Percentiles rank a stretch among this genome's conserved stretches.
Conservation (phyloP, 176 grass and related monocot genomes). For the Tillandsia fasciculata region DNA sequence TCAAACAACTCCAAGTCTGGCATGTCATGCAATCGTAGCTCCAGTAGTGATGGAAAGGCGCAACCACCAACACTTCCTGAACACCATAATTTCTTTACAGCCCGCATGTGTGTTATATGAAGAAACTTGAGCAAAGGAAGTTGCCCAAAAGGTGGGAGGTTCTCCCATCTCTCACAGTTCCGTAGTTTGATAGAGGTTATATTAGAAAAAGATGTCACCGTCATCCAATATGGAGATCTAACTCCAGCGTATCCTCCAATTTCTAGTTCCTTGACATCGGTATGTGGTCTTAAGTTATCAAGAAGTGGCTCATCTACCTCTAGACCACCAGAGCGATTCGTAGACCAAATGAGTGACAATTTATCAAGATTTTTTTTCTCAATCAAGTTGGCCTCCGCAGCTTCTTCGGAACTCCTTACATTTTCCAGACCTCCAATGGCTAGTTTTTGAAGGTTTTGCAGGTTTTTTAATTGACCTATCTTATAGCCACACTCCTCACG, state of each 20-base stretch:
- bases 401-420: slow-evolving; percentile 13
- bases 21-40: slow-evolving; percentile 6
- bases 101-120: slow-evolving; percentile 7
- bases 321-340: neutral
- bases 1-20: too few species aligned
- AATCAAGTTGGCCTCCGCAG: slow-evolving; percentile 7
- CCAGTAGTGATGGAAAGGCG: slow-evolving; percentile 17
- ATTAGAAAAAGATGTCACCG: neutral
- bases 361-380: slow-evolving; percentile 18
- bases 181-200: slow-evolving; percentile 16
- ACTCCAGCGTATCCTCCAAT: slow-evolving; percentile 17
- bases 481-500: too few species aligned
- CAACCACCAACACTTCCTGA: neutral
- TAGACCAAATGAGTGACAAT: slow-evolving; percentile 16
- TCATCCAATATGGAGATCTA: slow-evolving; percentile 28
- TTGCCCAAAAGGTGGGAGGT: slow-evolving; percentile 26
- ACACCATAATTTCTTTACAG: slow-evolving; percentile 11
- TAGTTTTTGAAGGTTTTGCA: too few species aligned
- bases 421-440: too few species aligned
- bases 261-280: slow-evolving; percentile 8
- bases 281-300: slow-evolving; percentile 17
- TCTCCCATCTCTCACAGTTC: slow-evolving; percentile 13
- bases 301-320: slow-evolving; percentile 11
- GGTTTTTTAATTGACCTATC: too few species aligned
- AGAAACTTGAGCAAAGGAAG: slow-evolving; percentile 31